phyloP scores from a whole-genome alignment of 2,329 filamentous ascomycete species.

The Trichoderma harzianum region DNA sequence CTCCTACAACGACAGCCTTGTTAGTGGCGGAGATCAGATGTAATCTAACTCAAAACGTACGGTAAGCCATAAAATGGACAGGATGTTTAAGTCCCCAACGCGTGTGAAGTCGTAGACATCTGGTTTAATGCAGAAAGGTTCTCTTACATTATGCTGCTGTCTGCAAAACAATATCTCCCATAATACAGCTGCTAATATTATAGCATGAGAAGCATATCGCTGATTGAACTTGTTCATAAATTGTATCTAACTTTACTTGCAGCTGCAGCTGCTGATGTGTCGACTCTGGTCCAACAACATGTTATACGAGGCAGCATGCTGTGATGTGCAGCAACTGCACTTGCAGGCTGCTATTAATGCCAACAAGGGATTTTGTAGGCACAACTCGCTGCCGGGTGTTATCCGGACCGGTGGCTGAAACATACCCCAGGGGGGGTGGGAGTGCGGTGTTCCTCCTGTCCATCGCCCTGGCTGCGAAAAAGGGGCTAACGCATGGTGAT shows the following conservation, averaged over 20 bases:
- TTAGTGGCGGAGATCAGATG: not conserved
- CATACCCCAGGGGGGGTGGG: not conserved
- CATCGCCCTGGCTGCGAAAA: not conserved
- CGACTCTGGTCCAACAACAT: not conserved
- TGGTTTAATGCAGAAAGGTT: not conserved
- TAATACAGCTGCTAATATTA: not conserved
- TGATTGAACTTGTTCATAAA: not conserved
- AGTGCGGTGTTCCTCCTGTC: not conserved
- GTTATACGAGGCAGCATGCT: not conserved
- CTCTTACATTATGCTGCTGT: not conserved
- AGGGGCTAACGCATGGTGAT: not conserved
- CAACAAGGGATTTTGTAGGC: not conserved
- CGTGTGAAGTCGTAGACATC: not conserved
- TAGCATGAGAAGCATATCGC: not conserved
- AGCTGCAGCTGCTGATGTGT: not conserved
- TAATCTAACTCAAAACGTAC: not conserved
- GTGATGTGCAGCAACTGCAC: not conserved
- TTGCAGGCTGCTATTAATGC: not conserved
- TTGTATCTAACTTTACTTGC: not conserved
- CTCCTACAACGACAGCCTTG: not conserved
- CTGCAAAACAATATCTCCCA: not conserved
- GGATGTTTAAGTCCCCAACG: not conserved
- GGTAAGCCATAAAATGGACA: not conserved
- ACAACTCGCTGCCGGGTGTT: not conserved
- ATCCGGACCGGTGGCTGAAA: not conserved